phyloP scores from a whole-genome alignment of 2,329 filamentous ascomycete species.

The Bipolaris bicolor region DNA sequence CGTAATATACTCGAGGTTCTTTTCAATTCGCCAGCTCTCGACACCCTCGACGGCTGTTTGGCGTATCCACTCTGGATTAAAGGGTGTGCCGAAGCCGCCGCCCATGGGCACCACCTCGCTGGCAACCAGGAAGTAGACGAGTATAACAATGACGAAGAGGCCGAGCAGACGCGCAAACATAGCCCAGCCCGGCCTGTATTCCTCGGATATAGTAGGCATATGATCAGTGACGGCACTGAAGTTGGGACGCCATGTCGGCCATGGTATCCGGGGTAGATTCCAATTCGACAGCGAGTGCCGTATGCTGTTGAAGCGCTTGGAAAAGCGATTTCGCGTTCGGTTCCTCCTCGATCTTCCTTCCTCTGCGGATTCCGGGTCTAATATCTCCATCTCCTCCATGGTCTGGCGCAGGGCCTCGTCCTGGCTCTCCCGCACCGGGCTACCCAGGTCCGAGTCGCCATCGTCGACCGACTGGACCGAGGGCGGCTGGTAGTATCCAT shows the following conservation, averaged over 20 bases:
- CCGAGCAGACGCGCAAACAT: conserved; percentile 76
- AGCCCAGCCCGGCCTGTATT: conserved; percentile 63
- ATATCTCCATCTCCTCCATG: conserved; percentile 72
- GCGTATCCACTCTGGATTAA: conserved; percentile 82
- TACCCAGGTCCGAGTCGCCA: conserved; percentile 54
- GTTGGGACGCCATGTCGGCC: conserved; percentile 33
- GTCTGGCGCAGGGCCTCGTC: conserved; percentile 71
- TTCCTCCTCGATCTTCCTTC: conserved; percentile 38
- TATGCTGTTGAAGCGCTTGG: conserved; percentile 63
- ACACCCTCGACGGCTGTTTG: conserved; percentile 75
- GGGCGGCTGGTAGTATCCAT: conserved; percentile 71
- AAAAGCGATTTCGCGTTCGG: conserved; percentile 51
- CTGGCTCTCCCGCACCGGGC: conserved; percentile 61
- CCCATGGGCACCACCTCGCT: conserved; percentile 79
- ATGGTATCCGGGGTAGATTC: conserved; percentile 54
- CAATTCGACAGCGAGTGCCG: conserved; percentile 64
- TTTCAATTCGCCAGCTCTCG: conserved; percentile 66
- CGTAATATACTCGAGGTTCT: conserved; percentile 78
- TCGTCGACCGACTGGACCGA: conserved; percentile 83
- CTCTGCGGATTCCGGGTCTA: conserved; percentile 46
- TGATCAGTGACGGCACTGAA: conserved; percentile 42
- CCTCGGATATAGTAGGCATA: conserved; percentile 54
- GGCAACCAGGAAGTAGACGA: conserved; percentile 85
- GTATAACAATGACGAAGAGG: conserved; percentile 73
- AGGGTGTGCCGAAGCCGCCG: conserved; percentile 66